Evolutionary conservation across 768 basidiomycete genomes (phyloP), one percentile per base, ranked within the genome.

Genomic region (Boletus subparvulus): DNA sequence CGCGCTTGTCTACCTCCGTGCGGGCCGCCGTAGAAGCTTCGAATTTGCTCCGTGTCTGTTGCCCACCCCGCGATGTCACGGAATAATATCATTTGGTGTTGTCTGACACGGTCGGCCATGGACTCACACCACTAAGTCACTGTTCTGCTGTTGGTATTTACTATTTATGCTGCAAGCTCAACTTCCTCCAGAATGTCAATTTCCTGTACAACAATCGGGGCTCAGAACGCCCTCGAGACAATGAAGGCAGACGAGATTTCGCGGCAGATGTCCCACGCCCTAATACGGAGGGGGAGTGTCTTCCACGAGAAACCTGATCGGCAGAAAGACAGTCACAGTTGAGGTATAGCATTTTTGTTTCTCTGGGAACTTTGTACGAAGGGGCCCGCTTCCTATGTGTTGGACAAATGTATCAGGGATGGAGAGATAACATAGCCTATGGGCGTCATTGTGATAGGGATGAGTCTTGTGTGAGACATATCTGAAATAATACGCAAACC

Each of bases 311-410:
- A 61, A 10, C 72, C 56, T 42, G 76, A 4, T 80, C 78, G 0
- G 92, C 92, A 52, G 80, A 73, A 96, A 98, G 70, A 90, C 87
- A 6, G 85, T 81, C 21, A 84, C 82, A 0, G 82, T 82, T 6
- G 88, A 85, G 36, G 85, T 84, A 63, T 90, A 88, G 39, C 94
- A 75, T 45, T 78, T 78, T 59, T 86, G 85, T 54, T 88, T 86
- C 67, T 96, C 94, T 28, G 77, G 80, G 14, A 92, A 77, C 33
- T 97, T 91, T 58, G 87, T 73, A 37, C 88, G 80, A 16, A 87
- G 81, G 10, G 86, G 78, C 50, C 90, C 92, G 50, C 90, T 79
- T 16, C 80, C 84, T 76, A 41, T 10, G 4, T 12, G 30, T 13
- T 2, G 21, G 33, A 13, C 8, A 26, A 6, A 32, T 39, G 13